Conservation (phyloP, 192 early-diverging fungal species). For the Rhizoclosmatium sp. region DNA sequence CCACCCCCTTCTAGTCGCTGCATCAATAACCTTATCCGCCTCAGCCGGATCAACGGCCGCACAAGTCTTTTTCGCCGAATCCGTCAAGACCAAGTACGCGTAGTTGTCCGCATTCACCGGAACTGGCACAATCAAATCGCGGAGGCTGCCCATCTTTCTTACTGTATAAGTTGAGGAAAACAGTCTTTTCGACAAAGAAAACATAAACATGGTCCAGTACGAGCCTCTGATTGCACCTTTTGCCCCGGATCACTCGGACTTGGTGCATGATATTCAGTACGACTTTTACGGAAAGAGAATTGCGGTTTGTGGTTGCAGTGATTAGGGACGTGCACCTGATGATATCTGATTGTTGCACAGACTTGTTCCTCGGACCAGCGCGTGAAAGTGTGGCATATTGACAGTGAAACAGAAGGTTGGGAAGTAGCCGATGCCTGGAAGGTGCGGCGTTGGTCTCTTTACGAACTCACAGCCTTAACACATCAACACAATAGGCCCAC, state of each 20-base stretch:
- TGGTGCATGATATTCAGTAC: conserved; percentile 91
- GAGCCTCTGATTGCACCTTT: conserved; percentile 40
- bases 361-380: conserved; percentile 93
- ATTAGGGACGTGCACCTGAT: conserved; percentile 10
- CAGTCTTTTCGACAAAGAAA: not conserved
- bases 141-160: too few species aligned
- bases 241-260: conserved; percentile 85
- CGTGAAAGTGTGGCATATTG: conserved; percentile 93
- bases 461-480: not conserved
- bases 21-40: conserved; percentile 25
- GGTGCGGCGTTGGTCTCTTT: conserved; percentile 43
- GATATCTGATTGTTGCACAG: conserved; percentile 11
- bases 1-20: conserved; percentile 25
- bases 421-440: conserved; percentile 81
- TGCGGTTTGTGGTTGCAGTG: conserved; percentile 49
- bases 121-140: conserved; percentile 22
- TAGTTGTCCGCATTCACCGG: conserved; percentile 40
- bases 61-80: conserved; percentile 3
- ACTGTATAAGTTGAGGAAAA: not conserved
- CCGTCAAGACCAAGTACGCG: conserved; percentile 32
- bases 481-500: conserved; percentile 62
- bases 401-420: conserved; percentile 72
- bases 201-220: not conserved
- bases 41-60: conserved; percentile 37
- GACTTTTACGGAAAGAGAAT: conserved; percentile 93